Evolutionary conservation across 805 yeast species (phyloP), one percentile per base, ranked within the genome.

Genomic region (Hanseniaspora taiwanica): DNA sequence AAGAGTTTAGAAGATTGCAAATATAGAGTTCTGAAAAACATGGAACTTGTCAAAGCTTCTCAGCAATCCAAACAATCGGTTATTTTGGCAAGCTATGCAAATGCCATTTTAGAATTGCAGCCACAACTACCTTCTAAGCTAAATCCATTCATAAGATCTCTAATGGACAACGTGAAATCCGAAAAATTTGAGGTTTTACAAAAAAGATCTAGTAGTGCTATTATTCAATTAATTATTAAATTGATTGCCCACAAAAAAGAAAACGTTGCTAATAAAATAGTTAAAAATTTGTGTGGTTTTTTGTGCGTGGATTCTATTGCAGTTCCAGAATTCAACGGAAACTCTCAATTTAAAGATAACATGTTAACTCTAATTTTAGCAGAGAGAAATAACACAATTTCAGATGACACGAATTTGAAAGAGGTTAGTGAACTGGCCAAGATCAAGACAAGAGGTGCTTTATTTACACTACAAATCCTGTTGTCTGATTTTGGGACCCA

Each of bases 291-390:
- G 42, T 83, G 95, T 62, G 94, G 89, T 0, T 89, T 89, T 55
- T 55, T 91, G 39, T 91, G 98, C 62, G 96, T 87, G 24, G 98
- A 89, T 55, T 85, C 96, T 0, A 74, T 91, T 3, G 96, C 87
- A 54, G 96, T 89, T 24, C 98, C 98, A 2, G 96, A 85, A 52
- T 91, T 84, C 53, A 66, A 68, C 13, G 78, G 81, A 35, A 81
- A 82, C 49, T 70, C 72, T 29, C 58, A 61, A 12, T 64, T 68
- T 42, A 66, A 59, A 14, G 74, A 72, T 35, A 63, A 63, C 12
- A 79, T 89, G 10, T 60, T 87, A 40, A 84, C 96, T 1, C 66
- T 86, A 48, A 66, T 74, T 41, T 84, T 83, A 50, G 96, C 85
- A 48, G 93, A 83, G 47, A 74, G 78, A 1, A 67, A 67, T 38